Evolutionary conservation across 2,329 filamentous ascomycete species (phyloP).

Genomic region (Talaromyces sp.): DNA sequence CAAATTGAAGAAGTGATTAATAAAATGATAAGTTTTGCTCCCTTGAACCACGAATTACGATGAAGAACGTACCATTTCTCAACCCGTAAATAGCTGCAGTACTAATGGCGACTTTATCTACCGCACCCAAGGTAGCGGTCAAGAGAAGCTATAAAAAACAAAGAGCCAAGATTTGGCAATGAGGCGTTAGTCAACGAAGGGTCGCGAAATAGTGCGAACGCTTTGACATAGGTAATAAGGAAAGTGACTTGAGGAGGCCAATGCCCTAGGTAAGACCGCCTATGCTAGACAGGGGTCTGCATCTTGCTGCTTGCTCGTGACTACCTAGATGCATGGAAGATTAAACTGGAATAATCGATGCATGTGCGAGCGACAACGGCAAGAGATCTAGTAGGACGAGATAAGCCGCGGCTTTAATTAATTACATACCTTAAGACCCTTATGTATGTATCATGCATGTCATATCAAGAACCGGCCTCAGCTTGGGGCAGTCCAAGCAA

Average conservation of each 20-base stretch:
- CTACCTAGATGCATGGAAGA: constrained; percentile 2
- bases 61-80: constrained; percentile 28
- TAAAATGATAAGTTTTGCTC: not conserved
- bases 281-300: constrained; percentile 9
- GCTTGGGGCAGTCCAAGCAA: not conserved
- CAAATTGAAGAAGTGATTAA: not conserved
- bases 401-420: constrained; percentile 21
- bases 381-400: not conserved
- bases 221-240: not conserved
- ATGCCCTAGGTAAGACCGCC: not conserved
- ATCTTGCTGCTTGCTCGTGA: not conserved
- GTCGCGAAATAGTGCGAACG: not conserved
- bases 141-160: constrained; percentile 22
- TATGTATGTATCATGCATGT: constrained; percentile 10
- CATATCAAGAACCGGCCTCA: constrained; percentile 3
- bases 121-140: constrained; percentile 31
- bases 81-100: constrained; percentile 56
- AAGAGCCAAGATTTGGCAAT: not conserved
- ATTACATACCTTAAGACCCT: not conserved
- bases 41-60: not conserved
- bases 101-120: constrained; percentile 33
- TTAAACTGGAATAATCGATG: constrained; percentile 2
- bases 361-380: not conserved
- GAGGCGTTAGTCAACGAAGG: not conserved
- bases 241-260: not conserved